Evolutionary conservation across 2,329 filamentous ascomycete genomes (phyloP).

Genomic region (Cadophora sp.): DNA sequence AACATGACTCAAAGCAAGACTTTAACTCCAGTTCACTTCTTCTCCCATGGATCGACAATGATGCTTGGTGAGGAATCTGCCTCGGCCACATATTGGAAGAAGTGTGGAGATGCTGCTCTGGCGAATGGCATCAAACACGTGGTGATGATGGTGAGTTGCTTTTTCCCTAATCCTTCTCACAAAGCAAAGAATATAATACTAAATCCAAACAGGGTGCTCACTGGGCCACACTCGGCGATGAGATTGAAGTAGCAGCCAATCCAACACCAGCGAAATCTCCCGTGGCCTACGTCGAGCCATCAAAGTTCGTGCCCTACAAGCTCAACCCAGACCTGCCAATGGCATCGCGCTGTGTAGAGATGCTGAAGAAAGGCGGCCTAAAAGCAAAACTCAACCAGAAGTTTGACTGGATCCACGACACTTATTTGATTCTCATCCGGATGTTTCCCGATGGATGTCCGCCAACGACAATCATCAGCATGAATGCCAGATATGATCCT

Average conservation of each 20-base stretch:
- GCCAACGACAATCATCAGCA: slow-evolving; percentile 65
- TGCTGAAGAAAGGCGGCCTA: slow-evolving; percentile 60
- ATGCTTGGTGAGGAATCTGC: slow-evolving; percentile 70
- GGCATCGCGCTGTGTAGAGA: slow-evolving; percentile 54
- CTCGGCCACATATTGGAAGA: slow-evolving; percentile 70
- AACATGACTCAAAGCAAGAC: slow-evolving; percentile 17
- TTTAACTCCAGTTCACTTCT: slow-evolving; percentile 46
- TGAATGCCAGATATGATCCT: slow-evolving; percentile 62
- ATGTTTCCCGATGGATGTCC: slow-evolving; percentile 73
- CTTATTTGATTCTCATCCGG: slow-evolving; percentile 70
- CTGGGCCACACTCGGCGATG: slow-evolving; percentile 64
- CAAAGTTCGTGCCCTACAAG: slow-evolving; percentile 68
- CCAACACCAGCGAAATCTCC: slow-evolving; percentile 65
- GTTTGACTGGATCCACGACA: slow-evolving; percentile 78
- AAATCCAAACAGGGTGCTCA: slow-evolving; percentile 60
- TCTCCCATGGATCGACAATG: slow-evolving; percentile 75
- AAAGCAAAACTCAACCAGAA: slow-evolving; percentile 56
- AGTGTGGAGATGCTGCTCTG: slow-evolving; percentile 67
- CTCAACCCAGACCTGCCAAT: slow-evolving; percentile 65
- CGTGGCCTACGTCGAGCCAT: slow-evolving; percentile 70
- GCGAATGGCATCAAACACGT: slow-evolving; percentile 65
- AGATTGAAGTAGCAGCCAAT: slow-evolving; percentile 66
- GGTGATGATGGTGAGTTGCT: slow-evolving; percentile 65
- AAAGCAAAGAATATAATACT: not conserved
- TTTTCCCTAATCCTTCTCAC: not conserved